These are phyloP conservation scores for Cochlearia excelsa DNA, from an alignment of 345 rosid genomes.

Conservation along the genomic window DNA sequence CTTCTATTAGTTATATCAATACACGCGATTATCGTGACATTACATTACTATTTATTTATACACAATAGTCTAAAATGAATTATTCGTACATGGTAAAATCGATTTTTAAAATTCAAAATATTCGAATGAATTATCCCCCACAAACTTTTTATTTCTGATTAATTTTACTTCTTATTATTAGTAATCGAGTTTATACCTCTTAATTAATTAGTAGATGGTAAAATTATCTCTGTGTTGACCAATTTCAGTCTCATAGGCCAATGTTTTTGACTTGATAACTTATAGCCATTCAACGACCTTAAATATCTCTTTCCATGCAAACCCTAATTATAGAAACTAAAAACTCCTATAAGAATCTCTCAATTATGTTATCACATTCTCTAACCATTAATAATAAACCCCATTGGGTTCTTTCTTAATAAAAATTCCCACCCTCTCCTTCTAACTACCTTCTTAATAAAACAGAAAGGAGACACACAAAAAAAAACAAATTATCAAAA, in stretches of 20 bases:
- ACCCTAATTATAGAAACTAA: constrained; percentile 31
- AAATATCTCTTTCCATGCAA: constrained; percentile 22
- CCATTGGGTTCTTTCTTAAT: constrained; percentile 23
- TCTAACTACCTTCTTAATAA: constrained; percentile 25
- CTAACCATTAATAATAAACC: constrained; percentile 18
- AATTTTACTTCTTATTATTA: too few species aligned
- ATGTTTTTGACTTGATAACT: not conserved
- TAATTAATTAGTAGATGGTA: too few species aligned
- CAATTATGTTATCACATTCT: not conserved
- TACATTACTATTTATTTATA: too few species aligned
- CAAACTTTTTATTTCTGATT: too few species aligned
- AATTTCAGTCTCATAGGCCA: not conserved
- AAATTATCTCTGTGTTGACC: too few species aligned
- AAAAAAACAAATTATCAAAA: not conserved
- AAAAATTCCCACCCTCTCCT: constrained; percentile 26
- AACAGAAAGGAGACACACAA: constrained; percentile 33
- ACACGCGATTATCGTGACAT: too few species aligned
- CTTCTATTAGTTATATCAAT: too few species aligned
- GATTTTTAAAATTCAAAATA: too few species aligned
- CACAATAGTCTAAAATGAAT: too few species aligned
- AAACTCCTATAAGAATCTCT: constrained; percentile 2
- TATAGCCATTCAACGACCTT: constrained; percentile 26
- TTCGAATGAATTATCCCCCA: too few species aligned
- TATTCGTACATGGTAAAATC: too few species aligned
- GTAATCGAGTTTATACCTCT: too few species aligned